Conservation (phyloP, 1,284 basidiomycete species). For the Cutaneotrichosporon dermatis region DNA sequence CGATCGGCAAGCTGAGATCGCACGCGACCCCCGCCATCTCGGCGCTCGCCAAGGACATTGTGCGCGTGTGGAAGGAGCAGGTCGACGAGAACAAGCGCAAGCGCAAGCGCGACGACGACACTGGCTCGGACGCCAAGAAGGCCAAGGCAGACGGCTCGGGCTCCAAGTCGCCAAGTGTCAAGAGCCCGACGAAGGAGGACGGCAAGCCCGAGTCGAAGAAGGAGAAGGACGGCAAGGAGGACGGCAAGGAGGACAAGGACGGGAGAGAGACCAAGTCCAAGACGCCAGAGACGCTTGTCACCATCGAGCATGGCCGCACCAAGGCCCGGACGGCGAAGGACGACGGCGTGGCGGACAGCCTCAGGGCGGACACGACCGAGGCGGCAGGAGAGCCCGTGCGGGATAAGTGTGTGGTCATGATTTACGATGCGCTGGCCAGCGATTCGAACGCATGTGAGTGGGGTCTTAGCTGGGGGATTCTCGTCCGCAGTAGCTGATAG, state of each 20-base stretch:
- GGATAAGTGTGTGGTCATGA: constrained; percentile 82
- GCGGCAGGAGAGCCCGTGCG: constrained; percentile 59
- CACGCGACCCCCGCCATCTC: constrained; percentile 68
- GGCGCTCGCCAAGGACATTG: constrained; percentile 84
- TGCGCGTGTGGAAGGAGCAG: constrained; percentile 83
- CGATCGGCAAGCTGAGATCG: constrained; percentile 82
- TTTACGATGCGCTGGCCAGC: constrained; percentile 82
- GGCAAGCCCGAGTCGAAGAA: not conserved
- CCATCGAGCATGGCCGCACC: constrained; percentile 49
- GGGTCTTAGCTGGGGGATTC: not conserved
- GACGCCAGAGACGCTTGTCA: constrained; percentile 21
- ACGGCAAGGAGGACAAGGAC: not conserved
- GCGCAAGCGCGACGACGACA: constrained; percentile 33
- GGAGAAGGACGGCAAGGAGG: constrained; percentile 2
- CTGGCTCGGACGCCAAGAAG: constrained; percentile 31
- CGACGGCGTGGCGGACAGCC: constrained; percentile 59
- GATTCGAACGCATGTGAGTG: constrained; percentile 80
- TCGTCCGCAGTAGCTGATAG: not conserved
- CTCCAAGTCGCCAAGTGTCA: constrained; percentile 7
- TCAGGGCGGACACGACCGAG: constrained; percentile 44
- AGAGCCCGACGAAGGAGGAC: constrained; percentile 2
- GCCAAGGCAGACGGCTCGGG: constrained; percentile 30
- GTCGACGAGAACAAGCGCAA: constrained; percentile 70
- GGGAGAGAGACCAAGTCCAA: constrained; percentile 2
- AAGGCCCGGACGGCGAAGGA: constrained; percentile 60